These are phyloP conservation scores for Epichloe amarillans DNA, from an alignment of 2,329 filamentous ascomycete genomes.

Conservation along the genomic window DNA sequence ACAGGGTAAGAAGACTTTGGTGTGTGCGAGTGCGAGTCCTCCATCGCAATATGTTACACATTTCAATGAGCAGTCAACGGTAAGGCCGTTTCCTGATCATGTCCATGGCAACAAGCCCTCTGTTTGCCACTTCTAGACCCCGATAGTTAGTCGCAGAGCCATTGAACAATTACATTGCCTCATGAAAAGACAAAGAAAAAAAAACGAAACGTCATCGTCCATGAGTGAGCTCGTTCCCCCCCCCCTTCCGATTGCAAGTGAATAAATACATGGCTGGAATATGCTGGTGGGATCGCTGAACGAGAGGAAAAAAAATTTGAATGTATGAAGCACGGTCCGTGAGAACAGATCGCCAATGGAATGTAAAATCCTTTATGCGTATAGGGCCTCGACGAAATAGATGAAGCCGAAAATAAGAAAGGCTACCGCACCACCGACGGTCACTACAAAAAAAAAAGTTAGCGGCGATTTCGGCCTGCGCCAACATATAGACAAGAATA, in stretches of 20 bases:
- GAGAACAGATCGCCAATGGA: background rate
- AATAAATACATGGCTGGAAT: background rate
- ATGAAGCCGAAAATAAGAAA: conserved; percentile 88
- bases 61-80: background rate
- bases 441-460: conserved; percentile 44
- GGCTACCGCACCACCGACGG: conserved; percentile 76
- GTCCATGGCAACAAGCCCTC: background rate
- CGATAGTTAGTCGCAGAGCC: background rate
- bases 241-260: background rate
- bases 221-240: background rate
- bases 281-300: background rate
- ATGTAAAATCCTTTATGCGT: conserved; percentile 23
- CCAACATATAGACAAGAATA: background rate
- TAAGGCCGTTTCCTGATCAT: background rate
- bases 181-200: background rate
- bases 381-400: conserved; percentile 73
- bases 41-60: background rate
- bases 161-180: background rate
- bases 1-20: background rate
- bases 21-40: background rate
- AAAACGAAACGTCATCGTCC: background rate
- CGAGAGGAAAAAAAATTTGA: background rate
- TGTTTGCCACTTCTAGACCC: background rate
- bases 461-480: background rate
- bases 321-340: background rate